phyloP scores from a whole-genome alignment of 495 filamentous ascomycete genomes.

The Penicillium canariense region DNA sequence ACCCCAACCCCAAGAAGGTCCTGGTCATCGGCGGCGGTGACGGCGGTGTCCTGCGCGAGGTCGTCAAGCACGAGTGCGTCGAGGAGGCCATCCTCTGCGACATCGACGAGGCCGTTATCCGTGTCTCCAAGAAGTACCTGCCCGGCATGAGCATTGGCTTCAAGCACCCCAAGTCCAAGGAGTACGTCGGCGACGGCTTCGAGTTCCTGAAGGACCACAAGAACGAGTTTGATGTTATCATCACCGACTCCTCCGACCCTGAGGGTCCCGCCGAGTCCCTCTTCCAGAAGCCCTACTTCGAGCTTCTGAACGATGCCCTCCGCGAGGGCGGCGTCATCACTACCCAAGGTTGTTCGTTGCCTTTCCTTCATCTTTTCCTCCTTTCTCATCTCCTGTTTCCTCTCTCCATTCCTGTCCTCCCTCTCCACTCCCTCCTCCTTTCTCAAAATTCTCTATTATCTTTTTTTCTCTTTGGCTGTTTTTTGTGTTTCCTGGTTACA shows the following conservation, averaged over 20 bases:
- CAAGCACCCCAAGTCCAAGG: conserved; percentile 86
- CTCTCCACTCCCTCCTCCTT: conserved; percentile 1
- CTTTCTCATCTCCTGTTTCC: conserved; percentile 12
- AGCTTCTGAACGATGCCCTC: conserved; percentile 83
- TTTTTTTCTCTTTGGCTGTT: conserved; percentile 2
- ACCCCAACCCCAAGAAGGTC: conserved; percentile 96
- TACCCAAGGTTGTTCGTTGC: conserved; percentile 99
- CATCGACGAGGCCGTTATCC: conserved; percentile 99
- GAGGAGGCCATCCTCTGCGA: conserved; percentile 96
- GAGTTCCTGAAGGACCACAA: conserved; percentile 90
- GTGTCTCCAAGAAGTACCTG: conserved; percentile 97
- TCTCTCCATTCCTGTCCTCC: not conserved
- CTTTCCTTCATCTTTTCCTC: conserved; percentile 47
- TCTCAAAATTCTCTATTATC: not conserved
- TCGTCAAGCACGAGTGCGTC: conserved; percentile 93
- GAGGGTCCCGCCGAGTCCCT: conserved; percentile 93
- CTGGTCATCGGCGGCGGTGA: conserved; percentile 97
- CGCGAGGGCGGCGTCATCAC: conserved; percentile 97
- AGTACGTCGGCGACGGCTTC: conserved; percentile 94
- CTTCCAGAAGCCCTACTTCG: conserved; percentile 98
- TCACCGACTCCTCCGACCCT: conserved; percentile 96
- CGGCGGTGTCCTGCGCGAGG: conserved; percentile 93
- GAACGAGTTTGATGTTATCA: conserved; percentile 98
- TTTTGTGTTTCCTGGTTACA: conserved; percentile 1
- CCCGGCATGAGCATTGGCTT: conserved; percentile 92